These are phyloP conservation scores for Ligustrum vulgare DNA, from an alignment of 257 asterid species.

Conservation along the genomic window DNA sequence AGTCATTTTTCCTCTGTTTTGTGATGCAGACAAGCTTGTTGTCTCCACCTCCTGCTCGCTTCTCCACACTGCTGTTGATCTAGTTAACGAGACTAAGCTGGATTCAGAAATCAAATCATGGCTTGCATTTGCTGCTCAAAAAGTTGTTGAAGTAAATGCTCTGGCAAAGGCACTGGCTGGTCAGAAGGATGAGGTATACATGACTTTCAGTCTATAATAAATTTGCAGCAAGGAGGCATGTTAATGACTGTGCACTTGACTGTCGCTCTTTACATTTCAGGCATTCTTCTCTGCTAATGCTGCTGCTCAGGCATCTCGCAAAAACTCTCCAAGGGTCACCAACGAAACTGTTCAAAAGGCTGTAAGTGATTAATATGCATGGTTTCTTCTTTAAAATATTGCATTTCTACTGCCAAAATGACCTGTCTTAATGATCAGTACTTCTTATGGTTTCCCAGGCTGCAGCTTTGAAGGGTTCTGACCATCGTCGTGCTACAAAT, in stretches of 20 bases:
- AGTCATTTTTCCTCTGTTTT: neutral
- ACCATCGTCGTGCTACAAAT: slow-evolving; percentile 75
- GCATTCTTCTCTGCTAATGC: slow-evolving; percentile 71
- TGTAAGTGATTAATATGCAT: slow-evolving; percentile 45
- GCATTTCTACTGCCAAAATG: neutral
- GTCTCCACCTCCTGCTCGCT: slow-evolving; percentile 76
- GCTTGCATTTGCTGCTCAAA: slow-evolving; percentile 84
- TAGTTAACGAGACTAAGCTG: slow-evolving; percentile 63
- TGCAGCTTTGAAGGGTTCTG: slow-evolving; percentile 68
- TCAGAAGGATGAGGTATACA: slow-evolving; percentile 56
- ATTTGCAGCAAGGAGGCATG: neutral
- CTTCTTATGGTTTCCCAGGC: slow-evolving; percentile 31
- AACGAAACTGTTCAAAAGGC: slow-evolving; percentile 80
- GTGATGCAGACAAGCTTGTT: slow-evolving; percentile 62
- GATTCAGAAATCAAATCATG: slow-evolving; percentile 72
- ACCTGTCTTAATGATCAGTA: neutral
- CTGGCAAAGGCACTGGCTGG: slow-evolving; percentile 73
- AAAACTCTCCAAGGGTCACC: slow-evolving; percentile 68
- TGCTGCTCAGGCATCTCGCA: slow-evolving; percentile 74
- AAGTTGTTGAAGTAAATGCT: slow-evolving; percentile 75
- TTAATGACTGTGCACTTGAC: neutral
- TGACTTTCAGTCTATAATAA: neutral
- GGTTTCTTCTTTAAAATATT: neutral
- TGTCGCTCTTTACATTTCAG: slow-evolving; percentile 25
- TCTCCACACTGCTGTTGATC: slow-evolving; percentile 74